Base-by-base conservation (phyloP, 306 rosid genomes). In the Cucumis sativus region DNA sequence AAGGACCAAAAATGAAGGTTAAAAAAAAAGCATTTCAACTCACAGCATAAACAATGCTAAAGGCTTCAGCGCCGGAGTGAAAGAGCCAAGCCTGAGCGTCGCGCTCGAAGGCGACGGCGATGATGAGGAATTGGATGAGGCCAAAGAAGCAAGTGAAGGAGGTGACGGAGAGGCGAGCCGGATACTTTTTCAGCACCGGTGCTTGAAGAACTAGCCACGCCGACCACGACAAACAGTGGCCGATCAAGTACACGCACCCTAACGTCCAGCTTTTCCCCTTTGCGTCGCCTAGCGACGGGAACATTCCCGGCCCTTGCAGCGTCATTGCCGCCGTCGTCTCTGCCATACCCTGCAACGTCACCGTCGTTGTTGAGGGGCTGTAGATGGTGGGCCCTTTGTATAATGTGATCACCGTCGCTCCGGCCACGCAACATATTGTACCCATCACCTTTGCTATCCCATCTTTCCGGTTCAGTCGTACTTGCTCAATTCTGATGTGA, bases 171-270 rank as follows among this genome's bases (percentile, higher is more conserved):
- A 95, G 97, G 17, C 99, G 90, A 12, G 99, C 99, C 0, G 99
- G 99, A 79, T 95, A 95, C 79, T 95, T 95, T 84, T 95, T 95
- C 40, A 95, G 91, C 7, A 95, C 87, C 0, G 98, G 98, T 25
- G 97, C 90, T 80, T 95, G 98, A 61, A 95, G 16, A 14, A 95
- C 99, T 1, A 95, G 96, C 99, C 99, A 95, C 8, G 74, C 99
- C 49, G 99, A 95, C 99, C 99, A 95, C 0, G 98, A 87, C 84
- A 95, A 83, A 80, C 99, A 95, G 72, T 95, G 99, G 0, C 99
- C 97, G 52, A 95, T 87, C 10, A 95, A 92, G 85, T 84, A 95
- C 12, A 95, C 1, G 71, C 99, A 95, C 0, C 99, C 99, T 8
- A 95, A 87, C 37, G 97, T 92, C 99, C 99, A 95, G 88, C 80